Conservation (phyloP, 345 rosid genomes). For the Eucalyptus virginea region DNA sequence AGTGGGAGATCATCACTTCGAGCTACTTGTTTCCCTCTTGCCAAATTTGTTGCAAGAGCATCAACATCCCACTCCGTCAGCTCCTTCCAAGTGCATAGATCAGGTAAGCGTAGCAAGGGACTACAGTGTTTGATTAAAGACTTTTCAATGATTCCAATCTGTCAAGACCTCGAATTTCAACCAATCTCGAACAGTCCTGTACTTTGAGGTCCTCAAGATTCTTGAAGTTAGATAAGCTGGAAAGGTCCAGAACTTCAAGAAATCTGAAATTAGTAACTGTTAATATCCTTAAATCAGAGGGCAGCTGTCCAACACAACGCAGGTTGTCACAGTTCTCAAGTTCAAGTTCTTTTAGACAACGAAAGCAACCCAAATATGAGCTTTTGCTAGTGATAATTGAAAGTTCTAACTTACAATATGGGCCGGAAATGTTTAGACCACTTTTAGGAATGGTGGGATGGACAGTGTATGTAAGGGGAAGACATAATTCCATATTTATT, state of each 20-base stretch:
- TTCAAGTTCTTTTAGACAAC: too few relatives aligned
- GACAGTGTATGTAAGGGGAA: fast-evolving
- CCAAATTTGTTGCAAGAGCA: neutral
- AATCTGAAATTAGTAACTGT: neutral
- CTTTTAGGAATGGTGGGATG: fast-evolving
- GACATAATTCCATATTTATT: neutral
- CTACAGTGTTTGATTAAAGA: neutral
- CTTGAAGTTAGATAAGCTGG: neutral
- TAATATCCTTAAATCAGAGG: neutral
- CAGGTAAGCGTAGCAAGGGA: neutral
- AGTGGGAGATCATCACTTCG: neutral
- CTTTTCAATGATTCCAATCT: neutral
- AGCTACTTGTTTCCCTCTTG: neutral
- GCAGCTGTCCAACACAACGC: neutral
- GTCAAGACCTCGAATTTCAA: neutral
- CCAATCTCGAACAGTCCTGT: neutral
- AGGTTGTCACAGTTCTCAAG: neutral
- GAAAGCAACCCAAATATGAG: too few relatives aligned
- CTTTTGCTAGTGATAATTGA: too few relatives aligned
- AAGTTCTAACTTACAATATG: too few relatives aligned
- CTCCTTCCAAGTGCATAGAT: neutral
- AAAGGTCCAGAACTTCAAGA: neutral
- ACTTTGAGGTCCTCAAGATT: neutral
- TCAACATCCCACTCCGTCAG: neutral
- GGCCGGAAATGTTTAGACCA: too few relatives aligned